Percentiles rank a stretch among this genome's conserved stretches.
Conservation (phyloP, 2,329 filamentous ascomycete species). For the Pleurostoma richardsiae region DNA sequence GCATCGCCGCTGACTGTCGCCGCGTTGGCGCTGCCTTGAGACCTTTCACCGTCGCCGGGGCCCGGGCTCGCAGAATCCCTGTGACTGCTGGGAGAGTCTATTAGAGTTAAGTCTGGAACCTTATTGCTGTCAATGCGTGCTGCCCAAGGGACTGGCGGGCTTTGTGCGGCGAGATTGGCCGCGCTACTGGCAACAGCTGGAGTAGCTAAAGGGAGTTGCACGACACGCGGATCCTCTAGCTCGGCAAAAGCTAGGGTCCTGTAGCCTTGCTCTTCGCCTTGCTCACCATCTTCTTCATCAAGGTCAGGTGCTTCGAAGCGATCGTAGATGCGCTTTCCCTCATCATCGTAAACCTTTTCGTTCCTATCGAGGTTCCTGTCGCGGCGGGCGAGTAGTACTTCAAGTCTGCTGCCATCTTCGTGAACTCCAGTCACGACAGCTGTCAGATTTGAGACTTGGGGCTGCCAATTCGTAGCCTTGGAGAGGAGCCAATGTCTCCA, state of each 20-base stretch:
- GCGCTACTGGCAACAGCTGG: constrained; percentile 5
- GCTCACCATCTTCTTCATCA: constrained; percentile 53
- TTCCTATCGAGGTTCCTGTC: constrained; percentile 55
- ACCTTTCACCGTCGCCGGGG: no score
- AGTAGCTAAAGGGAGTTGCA: constrained; percentile 38
- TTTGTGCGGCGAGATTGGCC: neutral
- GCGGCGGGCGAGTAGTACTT: constrained; percentile 62
- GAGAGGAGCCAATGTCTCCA: constrained; percentile 63
- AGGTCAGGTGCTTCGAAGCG: constrained; percentile 71
- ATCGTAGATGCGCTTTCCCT: constrained; percentile 67
- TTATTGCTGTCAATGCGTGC: no score
- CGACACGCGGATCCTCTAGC: constrained; percentile 63
- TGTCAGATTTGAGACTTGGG: constrained; percentile 58
- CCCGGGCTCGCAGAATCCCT: no score
- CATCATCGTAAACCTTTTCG: constrained; percentile 56
- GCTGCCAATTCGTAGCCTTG: constrained; percentile 60
- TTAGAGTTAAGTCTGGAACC: no score
- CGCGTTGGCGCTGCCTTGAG: no score
- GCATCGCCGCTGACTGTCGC: neutral
- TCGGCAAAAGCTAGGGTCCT: constrained; percentile 56
- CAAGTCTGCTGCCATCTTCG: constrained; percentile 45
- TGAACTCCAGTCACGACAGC: constrained; percentile 57
- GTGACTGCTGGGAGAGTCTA: no score
- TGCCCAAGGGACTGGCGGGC: no score
- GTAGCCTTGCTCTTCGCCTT: constrained; percentile 53